Evolutionary conservation across 495 filamentous ascomycete genomes (phyloP).

Genomic region (Hypoxylon crocopeplum): DNA sequence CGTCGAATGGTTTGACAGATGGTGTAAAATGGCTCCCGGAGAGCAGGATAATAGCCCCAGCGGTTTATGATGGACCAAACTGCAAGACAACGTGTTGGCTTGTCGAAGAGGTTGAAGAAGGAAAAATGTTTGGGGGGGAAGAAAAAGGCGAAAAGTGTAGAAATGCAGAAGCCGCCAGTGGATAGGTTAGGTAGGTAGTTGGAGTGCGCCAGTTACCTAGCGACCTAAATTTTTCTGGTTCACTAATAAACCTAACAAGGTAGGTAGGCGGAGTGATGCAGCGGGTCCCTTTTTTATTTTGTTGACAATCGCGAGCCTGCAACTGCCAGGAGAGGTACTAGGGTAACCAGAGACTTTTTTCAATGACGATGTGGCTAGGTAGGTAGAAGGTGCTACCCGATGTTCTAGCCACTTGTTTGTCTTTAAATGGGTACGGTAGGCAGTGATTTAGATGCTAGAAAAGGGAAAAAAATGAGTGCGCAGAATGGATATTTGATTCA

Average conservation of each 20-base stretch:
- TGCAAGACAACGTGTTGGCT: constrained; percentile 32
- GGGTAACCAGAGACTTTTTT: constrained; percentile 13
- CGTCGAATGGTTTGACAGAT: neutral
- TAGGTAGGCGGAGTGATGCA: constrained; percentile 35
- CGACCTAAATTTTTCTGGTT: constrained; percentile 21
- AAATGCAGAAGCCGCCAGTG: constrained; percentile 38
- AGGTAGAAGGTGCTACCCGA: no score
- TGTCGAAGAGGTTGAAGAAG: constrained; percentile 23
- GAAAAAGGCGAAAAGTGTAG: constrained; percentile 30
- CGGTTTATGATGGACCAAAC: constrained; percentile 9
- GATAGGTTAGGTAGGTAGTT: constrained; percentile 13
- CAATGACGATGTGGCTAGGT: constrained; percentile 6
- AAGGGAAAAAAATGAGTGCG: neutral
- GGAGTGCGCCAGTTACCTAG: constrained; percentile 28
- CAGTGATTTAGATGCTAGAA: no score
- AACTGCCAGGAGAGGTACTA: constrained; percentile 5
- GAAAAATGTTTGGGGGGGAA: constrained; percentile 18
- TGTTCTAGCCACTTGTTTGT: no score
- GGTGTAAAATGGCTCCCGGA: constrained; percentile 3
- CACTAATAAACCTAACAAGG: constrained; percentile 36
- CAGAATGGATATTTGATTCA: neutral
- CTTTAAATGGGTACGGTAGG: no score
- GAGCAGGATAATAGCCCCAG: constrained; percentile 8
- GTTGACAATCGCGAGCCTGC: constrained; percentile 45
- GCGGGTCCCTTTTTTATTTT: constrained; percentile 42